Evolutionary conservation across 257 asterid species (phyloP).

Genomic region (Penstemon eatonii): DNA sequence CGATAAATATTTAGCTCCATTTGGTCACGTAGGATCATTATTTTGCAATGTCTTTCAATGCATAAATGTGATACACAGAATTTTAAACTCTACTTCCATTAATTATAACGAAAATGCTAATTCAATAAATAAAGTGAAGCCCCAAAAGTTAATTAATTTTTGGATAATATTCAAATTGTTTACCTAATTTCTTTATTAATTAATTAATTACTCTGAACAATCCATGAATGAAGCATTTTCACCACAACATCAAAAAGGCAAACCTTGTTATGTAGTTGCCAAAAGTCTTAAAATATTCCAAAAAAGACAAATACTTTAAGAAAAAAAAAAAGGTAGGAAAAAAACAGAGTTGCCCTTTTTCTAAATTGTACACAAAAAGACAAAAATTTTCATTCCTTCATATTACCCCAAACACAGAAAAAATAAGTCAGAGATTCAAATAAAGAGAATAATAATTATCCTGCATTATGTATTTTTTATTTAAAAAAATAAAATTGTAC

Average conservation of each 20-base stretch:
- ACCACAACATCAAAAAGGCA: slow-evolving; percentile 27
- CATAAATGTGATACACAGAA: no score
- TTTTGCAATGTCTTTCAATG: no score
- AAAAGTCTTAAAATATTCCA: slow-evolving; percentile 6
- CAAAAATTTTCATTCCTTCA: background rate
- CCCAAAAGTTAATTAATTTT: no score
- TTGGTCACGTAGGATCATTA: no score
- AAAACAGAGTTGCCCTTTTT: background rate
- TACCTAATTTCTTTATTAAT: no score
- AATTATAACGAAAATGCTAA: no score
- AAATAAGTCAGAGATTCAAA: background rate
- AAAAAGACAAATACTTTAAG: background rate
- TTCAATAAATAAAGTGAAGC: no score
- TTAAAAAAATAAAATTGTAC: slow-evolving; percentile 18
- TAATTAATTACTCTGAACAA: no score
- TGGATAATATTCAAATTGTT: no score
- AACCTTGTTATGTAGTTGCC: slow-evolving; percentile 23
- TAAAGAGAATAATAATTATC: slow-evolving; percentile 13
- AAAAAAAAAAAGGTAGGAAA: background rate
- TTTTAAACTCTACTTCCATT: no score
- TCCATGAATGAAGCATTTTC: background rate
- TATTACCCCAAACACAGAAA: background rate
- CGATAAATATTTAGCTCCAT: no score
- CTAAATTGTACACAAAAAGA: background rate
- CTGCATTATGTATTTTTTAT: slow-evolving; percentile 21